Conservation (phyloP, 108 stramenopile species). For the Cyclotella sp. region DNA sequence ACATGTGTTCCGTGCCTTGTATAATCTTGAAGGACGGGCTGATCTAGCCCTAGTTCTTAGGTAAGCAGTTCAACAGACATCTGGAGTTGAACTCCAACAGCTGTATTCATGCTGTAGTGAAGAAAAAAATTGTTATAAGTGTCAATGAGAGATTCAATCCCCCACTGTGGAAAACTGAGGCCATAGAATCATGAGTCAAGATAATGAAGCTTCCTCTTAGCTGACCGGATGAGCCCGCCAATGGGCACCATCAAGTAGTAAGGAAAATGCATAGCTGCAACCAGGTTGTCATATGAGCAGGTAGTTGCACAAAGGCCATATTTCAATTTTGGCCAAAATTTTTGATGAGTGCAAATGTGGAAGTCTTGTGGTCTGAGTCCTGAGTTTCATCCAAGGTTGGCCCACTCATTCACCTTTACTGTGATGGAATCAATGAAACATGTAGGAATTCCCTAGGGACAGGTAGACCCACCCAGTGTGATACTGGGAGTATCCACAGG, state of each 20-base stretch:
- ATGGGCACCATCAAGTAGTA: background rate
- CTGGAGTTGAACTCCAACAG: slow-evolving; percentile 5
- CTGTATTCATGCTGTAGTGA: slow-evolving; percentile 3
- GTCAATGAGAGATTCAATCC: background rate
- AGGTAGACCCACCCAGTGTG: slow-evolving; percentile 10
- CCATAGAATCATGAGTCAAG: slow-evolving; percentile 1
- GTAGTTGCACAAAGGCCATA: slow-evolving; percentile 8
- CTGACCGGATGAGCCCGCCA: background rate
- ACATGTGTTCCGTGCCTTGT: background rate
- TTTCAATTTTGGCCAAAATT: slow-evolving; percentile 9
- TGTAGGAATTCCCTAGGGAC: slow-evolving; percentile 3
- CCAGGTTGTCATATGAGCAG: background rate
- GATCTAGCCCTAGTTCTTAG: background rate
- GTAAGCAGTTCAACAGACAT: background rate
- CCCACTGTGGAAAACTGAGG: background rate
- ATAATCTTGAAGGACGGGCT: background rate
- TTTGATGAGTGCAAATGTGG: background rate
- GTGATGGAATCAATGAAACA: too few species aligned
- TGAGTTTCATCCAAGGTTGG: background rate
- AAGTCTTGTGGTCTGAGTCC: background rate
- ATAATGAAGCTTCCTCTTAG: background rate
- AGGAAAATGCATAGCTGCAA: background rate
- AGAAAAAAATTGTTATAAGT: background rate
- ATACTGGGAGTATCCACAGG: background rate
- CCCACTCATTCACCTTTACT: background rate